A percentile compares a stretch with the other conserved stretches of the same genome.
phyloP scores from a whole-genome alignment of 768 basidiomycete genomes.

The Leccinum pellstonianum region DNA sequence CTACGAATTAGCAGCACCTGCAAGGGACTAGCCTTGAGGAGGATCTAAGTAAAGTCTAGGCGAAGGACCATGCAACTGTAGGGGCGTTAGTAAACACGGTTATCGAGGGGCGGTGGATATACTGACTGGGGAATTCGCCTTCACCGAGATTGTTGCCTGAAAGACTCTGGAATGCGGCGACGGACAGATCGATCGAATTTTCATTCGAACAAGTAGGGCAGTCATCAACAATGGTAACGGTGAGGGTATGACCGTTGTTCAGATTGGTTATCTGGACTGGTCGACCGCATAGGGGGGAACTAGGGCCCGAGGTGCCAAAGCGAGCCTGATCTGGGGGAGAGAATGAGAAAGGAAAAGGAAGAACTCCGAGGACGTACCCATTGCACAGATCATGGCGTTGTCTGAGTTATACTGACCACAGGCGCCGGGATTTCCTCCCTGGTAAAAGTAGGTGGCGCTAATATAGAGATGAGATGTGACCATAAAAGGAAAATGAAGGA shows the following conservation, averaged over 20 bases:
- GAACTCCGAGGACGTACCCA: conserved; percentile 42
- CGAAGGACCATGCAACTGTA: conserved; percentile 32
- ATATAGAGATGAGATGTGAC: conserved; percentile 1
- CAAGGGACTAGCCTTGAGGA: conserved; percentile 22
- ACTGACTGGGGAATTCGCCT: conserved; percentile 62
- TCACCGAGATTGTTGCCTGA: conserved; percentile 35
- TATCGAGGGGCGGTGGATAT: neutral
- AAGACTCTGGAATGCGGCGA: conserved; percentile 61
- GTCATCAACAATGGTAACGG: conserved; percentile 69
- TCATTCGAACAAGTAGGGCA: conserved; percentile 74
- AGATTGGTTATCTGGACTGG: conserved; percentile 62
- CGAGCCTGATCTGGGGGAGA: conserved; percentile 43
- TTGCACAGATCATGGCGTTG: conserved; percentile 55
- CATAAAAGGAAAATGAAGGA: neutral
- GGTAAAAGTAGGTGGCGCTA: conserved; percentile 68
- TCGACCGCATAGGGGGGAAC: conserved; percentile 64
- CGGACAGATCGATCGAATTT: conserved; percentile 76
- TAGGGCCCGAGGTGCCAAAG: conserved; percentile 47
- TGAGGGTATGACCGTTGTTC: conserved; percentile 49
- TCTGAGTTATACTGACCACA: conserved; percentile 69
- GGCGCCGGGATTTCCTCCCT: conserved; percentile 72
- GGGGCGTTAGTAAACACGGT: neutral
- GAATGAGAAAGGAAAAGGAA: conserved; percentile 1
- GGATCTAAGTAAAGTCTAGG: conserved; percentile 14
- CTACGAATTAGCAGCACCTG: conserved; percentile 22